Evolutionary conservation across 1,139 yeast species (phyloP), one percentile per base, ranked within the genome.

Genomic region (Eremothecium sinecaudum): DNA sequence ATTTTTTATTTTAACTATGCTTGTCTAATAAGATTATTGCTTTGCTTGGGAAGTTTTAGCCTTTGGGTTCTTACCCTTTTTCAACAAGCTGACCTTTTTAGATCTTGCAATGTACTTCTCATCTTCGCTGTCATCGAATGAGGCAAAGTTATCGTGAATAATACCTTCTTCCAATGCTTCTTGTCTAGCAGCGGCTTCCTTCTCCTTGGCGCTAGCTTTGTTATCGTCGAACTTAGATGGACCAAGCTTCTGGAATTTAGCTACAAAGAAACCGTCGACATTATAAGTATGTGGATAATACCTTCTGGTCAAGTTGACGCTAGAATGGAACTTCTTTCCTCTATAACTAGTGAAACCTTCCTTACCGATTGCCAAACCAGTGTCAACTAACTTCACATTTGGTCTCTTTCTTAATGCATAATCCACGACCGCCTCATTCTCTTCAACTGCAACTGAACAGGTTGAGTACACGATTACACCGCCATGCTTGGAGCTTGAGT

Each of bases 211-310:
- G 47, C 94, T 90, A 5, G 92, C 87, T 64, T 80, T 82, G 42
- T 87, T 76, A 39, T 75, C 72, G 61, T 80, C 92, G 48, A 77
- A 83, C 33, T 87, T 79, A 42, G 93, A 78, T 40, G 95, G 69
- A 2, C 90, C 94, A 44, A 75, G 77, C 71, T 92, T 92, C 63
- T 83, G 76, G 67, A 92, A 83, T 58, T 90, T 90, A 40, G 99
- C 98, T 41, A 92, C 98, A 59, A 68, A 92, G 69, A 92, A 92
- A 23, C 99, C 99, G 63, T 92, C 99, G 36, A 92, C 98, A 59
- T 92, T 92, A 59, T 90, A 90, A 20, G 94, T 87, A 61, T 92
- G 99, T 36, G 99, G 99, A 58, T 90, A 92, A 61, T 90, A 92
- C 61, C 99, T 76, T 65, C 95, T 78, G 2, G 98, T 86, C 48